Base-by-base conservation (phyloP, 2,329 filamentous ascomycete genomes). In the Metarhizium album region DNA sequence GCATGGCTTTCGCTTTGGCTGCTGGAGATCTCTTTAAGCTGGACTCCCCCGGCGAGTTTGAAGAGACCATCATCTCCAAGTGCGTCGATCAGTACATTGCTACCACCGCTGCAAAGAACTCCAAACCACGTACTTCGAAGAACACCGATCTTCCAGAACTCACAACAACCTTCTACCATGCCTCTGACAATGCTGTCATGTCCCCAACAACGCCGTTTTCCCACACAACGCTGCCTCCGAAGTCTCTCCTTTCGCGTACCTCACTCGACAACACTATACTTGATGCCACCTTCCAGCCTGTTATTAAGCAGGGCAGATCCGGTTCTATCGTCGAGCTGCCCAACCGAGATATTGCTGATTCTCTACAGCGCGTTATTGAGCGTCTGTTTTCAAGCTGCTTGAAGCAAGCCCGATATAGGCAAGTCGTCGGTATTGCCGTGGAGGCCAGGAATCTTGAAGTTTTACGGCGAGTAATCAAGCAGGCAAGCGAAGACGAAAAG, bases 11-110 rank as follows among this genome's bases (percentile, higher is more conserved):
- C 70, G 93, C 93, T 56, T 81, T 98, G 45, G 90, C 90, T 53
- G 90, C 93, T 23, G 93, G 93, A 54, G 88, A 96, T 66, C 83
- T 95, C 47, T 96, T 98, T 76, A 88, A 94, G 73, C 80, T 97
- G 58, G 87, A 96, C 63, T 79, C 84, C 50, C 85, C 87, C 48
- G 87, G 89, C 69, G 93, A 98, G 74, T 98, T 95, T 64, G 93
- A 98, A 70, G 90, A 98, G 74, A 98, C 93, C 52, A 97, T 98
- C 72, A 90, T 97, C 68, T 91, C 91, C 53, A 96, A 94, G 78
- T 98, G 93, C 65, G 83, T 98, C 63, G 93, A 98, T 70, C 94
- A 94, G 58, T 98, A 96, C 73, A 96, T 98, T 63, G 84, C 88
- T 53, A 78, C 90, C 42, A 77, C 74, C 47, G 72, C 75, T 42